Percentiles rank a stretch among this genome's conserved stretches.
These are phyloP conservation scores for Picea sitchensis DNA, from an alignment of 75 land plant species.

Conservation along the genomic window DNA sequence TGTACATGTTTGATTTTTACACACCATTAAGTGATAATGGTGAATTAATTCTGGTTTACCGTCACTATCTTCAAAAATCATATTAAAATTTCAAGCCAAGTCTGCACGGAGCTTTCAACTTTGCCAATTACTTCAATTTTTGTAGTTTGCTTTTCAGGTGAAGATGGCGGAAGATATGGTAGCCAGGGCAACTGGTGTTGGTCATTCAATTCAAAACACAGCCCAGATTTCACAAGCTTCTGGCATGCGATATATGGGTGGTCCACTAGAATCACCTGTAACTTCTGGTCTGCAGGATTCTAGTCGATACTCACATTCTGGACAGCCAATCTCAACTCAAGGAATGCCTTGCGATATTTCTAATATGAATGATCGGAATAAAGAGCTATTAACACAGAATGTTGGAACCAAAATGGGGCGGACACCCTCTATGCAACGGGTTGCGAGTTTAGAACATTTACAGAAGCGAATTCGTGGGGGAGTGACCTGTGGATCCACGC, in stretches of 20 bases:
- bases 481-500: slow-evolving; percentile 6
- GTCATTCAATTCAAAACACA: slow-evolving; percentile 8
- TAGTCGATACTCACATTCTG: no score
- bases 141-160: slow-evolving; percentile 46
- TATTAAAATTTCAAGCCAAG: neutral
- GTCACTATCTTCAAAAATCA: neutral
- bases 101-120: neutral
- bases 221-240: neutral
- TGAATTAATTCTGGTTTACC: neutral
- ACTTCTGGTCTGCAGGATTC: no score
- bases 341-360: neutral
- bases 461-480: slow-evolving; percentile 55
- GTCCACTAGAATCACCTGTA: neutral
- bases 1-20: neutral
- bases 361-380: neutral
- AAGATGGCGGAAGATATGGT: slow-evolving; percentile 97
- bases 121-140: neutral
- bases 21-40: neutral
- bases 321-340: neutral
- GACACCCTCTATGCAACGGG: slow-evolving; percentile 60
- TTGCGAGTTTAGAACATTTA: slow-evolving; percentile 53
- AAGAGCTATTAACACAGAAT: neutral
- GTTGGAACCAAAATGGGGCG: slow-evolving; percentile 41
- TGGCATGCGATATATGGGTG: slow-evolving; percentile 1
- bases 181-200: slow-evolving; percentile 14